Evolutionary conservation across 768 basidiomycete genomes (phyloP), one percentile per base, ranked within the genome.

Genomic region (Rhodotorula kratochvilovae): DNA sequence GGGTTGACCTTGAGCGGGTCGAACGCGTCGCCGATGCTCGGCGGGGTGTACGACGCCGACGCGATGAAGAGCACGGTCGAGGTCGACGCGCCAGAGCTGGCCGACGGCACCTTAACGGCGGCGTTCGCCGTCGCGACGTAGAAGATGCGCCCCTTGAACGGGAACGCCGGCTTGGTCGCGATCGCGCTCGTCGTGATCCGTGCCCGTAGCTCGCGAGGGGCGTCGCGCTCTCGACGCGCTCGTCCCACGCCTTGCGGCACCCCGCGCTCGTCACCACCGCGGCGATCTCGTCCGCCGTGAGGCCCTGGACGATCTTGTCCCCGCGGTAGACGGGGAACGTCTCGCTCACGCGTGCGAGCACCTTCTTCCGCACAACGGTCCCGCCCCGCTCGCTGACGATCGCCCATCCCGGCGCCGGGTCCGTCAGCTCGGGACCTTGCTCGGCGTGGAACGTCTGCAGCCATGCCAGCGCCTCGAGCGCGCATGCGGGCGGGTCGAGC

Each of bases 201-300:
- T 86, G 86, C 2, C 91, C 91, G 78, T 87, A 96, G 48, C 87
- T 85, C 78, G 95, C 88, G 27, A 98, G 82, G 8, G 86, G 81
- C 21, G 81, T 82, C 12, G 84, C 86, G n/a, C 85, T 86, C 68
- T 89, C 90, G 76, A 91, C 89, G 31, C 89, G 84, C 63, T 92
- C 89, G 77, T 96, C 93, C 93, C 93, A 96, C 36, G 85, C 84
- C 79, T 86, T 88, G 70, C 91, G 85, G 67, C 88, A 89, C 61
- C 87, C 85, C 51, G 85, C 84, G 71, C 88, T 88, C 15, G 84
- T 84, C 27, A 96, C 84, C 31, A 90, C 85, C 2, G 88, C 84
- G 0, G 87, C 88, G 46, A 97, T 83, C 79, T 99, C 95, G 78
- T 96, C 94, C 1, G 93, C 93, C 2, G 92, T 90, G 19, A 94